phyloP scores from a whole-genome alignment of 2,329 filamentous ascomycete species.

The Aspergillus tamarii region DNA sequence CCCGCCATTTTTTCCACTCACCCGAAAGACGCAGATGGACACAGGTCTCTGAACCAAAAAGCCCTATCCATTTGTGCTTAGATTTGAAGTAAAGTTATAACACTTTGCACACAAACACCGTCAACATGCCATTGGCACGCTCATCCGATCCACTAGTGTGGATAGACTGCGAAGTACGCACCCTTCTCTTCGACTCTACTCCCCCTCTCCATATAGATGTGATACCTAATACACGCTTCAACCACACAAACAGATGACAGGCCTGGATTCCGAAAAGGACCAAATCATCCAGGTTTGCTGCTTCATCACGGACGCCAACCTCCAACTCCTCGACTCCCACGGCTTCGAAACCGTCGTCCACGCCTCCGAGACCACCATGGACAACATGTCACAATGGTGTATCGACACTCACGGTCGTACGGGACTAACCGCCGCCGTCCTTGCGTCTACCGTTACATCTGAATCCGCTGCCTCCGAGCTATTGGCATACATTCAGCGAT shows the following conservation, averaged over 20 bases:
- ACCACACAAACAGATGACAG: constrained; percentile 74
- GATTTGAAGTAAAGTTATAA: not conserved
- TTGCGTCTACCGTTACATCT: constrained; percentile 72
- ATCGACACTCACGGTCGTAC: constrained; percentile 74
- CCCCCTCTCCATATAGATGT: not conserved
- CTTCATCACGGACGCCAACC: constrained; percentile 80
- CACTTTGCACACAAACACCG: not conserved
- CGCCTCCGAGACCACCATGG: constrained; percentile 69
- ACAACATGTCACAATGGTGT: constrained; percentile 89
- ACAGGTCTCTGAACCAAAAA: no score
- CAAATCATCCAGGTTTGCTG: constrained; percentile 91
- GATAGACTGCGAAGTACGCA: constrained; percentile 74
- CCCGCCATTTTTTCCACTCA: not conserved
- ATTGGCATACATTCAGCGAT: constrained; percentile 74
- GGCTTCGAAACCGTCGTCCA: constrained; percentile 84
- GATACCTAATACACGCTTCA: not conserved
- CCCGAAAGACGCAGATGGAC: not conserved
- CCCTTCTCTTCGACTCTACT: constrained; percentile 1
- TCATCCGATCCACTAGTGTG: constrained; percentile 75
- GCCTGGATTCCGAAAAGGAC: constrained; percentile 75
- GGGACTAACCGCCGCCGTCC: constrained; percentile 78
- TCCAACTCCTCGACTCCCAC: constrained; percentile 72
- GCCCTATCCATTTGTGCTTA: not conserved
- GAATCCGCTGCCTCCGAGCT: constrained; percentile 72
- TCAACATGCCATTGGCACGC: constrained; percentile 46